These are phyloP conservation scores for Sicyos baderoa DNA, from an alignment of 306 rosid species.

Conservation along the genomic window DNA sequence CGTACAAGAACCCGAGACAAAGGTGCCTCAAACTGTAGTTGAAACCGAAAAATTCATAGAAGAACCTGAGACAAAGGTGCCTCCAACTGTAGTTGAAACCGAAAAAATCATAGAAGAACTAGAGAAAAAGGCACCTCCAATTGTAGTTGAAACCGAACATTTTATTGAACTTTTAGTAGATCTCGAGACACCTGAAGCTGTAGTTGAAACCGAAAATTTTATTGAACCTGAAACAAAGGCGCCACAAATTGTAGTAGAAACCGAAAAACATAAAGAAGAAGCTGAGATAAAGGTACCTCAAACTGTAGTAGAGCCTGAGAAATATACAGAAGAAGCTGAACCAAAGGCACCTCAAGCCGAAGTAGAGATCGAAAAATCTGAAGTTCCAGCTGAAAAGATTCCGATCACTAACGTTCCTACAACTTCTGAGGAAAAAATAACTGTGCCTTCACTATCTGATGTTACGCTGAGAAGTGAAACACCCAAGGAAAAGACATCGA, in stretches of 20 bases:
- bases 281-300: not conserved
- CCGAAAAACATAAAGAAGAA: not conserved
- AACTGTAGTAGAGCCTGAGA: not conserved
- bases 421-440: slow-evolving; percentile 2
- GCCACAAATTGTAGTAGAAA: not conserved
- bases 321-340: not conserved
- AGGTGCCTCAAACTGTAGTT: not conserved
- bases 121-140: not conserved
- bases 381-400: not conserved
- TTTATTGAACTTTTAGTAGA: not conserved
- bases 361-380: slow-evolving; percentile 4
- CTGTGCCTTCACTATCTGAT: not conserved
- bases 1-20: not conserved
- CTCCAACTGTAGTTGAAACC: not conserved
- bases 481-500: slow-evolving; percentile 5
- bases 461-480: not conserved
- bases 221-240: not conserved
- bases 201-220: not conserved
- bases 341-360: not conserved
- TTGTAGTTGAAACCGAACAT: not conserved
- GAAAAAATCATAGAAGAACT: not conserved
- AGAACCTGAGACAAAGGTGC: not conserved
- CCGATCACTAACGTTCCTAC: not conserved
- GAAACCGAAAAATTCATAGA: not conserved
- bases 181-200: not conserved